Percentiles rank a stretch among this genome's conserved stretches.
Conservation (phyloP, 2,329 filamentous ascomycete species). For the Bisporella sp. region DNA sequence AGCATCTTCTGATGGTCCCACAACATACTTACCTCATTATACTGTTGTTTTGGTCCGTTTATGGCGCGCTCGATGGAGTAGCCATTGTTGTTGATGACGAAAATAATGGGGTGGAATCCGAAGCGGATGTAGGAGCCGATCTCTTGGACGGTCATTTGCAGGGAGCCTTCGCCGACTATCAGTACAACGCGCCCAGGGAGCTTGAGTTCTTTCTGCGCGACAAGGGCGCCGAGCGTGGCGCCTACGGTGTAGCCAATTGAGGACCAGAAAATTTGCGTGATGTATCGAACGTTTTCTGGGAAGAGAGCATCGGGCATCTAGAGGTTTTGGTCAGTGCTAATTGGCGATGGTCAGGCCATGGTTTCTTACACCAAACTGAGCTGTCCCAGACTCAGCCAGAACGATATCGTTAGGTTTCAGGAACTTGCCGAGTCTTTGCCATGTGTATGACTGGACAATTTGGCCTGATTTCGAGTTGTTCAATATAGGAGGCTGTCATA, state of each 20-base stretch:
- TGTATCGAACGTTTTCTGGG: slow-evolving; percentile 38
- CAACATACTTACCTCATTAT: slow-evolving; percentile 46
- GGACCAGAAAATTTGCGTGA: slow-evolving; percentile 49
- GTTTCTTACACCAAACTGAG: background rate
- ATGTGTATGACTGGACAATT: background rate
- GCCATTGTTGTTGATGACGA: slow-evolving; percentile 52
- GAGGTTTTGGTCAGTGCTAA: background rate
- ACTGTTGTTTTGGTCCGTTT: slow-evolving; percentile 43
- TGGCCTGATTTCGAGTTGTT: background rate
- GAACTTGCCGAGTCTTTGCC: background rate
- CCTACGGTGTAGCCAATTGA: slow-evolving; percentile 56
- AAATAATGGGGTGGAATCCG: slow-evolving; percentile 40
- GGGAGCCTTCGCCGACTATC: slow-evolving; percentile 56
- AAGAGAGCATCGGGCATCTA: slow-evolving; percentile 40
- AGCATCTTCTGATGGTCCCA: slow-evolving; percentile 45
- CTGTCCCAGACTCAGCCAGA: background rate
- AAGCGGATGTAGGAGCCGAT: slow-evolving; percentile 55
- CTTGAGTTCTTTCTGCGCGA: slow-evolving; percentile 42
- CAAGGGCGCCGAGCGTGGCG: slow-evolving; percentile 46
- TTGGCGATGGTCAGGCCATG: background rate
- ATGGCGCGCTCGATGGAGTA: slow-evolving; percentile 54
- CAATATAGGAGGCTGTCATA: background rate
- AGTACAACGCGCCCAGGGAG: slow-evolving; percentile 41
- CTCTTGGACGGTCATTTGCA: slow-evolving; percentile 61
- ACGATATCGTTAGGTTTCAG: background rate